Evolutionary conservation across 2,329 filamentous ascomycete species (phyloP).

Genomic region (Onygena corvina): DNA sequence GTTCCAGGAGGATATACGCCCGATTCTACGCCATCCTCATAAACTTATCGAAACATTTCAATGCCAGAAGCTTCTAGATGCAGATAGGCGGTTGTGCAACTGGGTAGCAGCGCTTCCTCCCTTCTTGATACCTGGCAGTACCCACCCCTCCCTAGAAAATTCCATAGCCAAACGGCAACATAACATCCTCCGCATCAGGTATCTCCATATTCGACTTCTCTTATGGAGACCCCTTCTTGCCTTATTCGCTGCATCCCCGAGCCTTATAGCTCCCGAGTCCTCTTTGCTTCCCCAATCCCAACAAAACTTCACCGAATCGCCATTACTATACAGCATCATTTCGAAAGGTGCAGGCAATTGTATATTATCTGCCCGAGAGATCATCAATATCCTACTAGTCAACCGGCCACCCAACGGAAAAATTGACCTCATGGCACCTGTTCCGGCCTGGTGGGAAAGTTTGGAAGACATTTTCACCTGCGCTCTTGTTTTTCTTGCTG

Average conservation of each 20-base stretch:
- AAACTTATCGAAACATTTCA: constrained; percentile 19
- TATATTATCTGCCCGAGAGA: constrained; percentile 13
- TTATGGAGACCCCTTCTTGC: constrained; percentile 16
- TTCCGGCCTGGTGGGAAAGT: constrained; percentile 16
- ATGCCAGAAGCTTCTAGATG: constrained; percentile 14
- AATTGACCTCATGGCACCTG: constrained; percentile 4
- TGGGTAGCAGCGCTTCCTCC: constrained; percentile 19
- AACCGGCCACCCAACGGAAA: constrained; percentile 4
- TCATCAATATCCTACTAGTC: constrained; percentile 10
- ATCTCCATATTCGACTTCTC: constrained; percentile 19
- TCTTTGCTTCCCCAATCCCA: neutral
- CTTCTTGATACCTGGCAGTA: constrained; percentile 13
- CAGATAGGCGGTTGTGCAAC: constrained; percentile 17
- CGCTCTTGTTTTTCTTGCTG: constrained; percentile 13
- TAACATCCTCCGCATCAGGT: constrained; percentile 19
- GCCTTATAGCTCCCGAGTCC: neutral
- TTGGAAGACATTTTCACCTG: constrained; percentile 13
- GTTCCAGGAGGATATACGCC: constrained; percentile 18
- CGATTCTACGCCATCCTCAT: constrained; percentile 12
- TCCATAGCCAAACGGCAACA: constrained; percentile 18
- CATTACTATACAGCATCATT: constrained; percentile 11
- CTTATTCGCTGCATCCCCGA: constrained; percentile 13
- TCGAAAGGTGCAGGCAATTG: constrained; percentile 14
- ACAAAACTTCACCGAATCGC: constrained; percentile 8
- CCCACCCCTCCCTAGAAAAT: constrained; percentile 9